A percentile compares a stretch with the other conserved stretches of the same genome.
These are phyloP conservation scores for Sporisorium graminicola DNA, from an alignment of 1,284 basidiomycete species.

Conservation along the genomic window DNA sequence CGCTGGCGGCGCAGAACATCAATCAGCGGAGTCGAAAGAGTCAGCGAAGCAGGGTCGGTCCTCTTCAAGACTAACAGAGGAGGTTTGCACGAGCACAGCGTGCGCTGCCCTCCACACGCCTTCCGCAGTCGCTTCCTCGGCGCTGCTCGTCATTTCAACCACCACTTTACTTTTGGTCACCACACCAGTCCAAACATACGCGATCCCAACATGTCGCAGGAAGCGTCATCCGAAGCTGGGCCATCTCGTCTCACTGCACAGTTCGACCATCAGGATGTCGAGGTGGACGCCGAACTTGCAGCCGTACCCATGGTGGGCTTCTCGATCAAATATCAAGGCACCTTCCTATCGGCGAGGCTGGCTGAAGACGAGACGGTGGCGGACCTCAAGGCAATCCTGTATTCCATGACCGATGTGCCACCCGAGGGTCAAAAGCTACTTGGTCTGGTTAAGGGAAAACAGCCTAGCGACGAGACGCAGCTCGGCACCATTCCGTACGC, in stretches of 20 bases:
- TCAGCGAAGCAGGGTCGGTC: too few relatives aligned
- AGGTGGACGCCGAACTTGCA: neutral
- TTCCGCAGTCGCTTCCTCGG: neutral
- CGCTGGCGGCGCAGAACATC: too few relatives aligned
- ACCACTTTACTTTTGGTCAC: neutral
- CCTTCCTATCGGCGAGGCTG: constrained; percentile 40
- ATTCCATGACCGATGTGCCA: constrained; percentile 82
- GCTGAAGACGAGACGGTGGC: constrained; percentile 55
- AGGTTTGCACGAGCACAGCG: too few relatives aligned
- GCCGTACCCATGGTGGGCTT: constrained; percentile 36
- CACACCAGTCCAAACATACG: neutral
- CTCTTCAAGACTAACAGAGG: neutral
- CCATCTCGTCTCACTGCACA: constrained; percentile 22
- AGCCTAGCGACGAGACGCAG: constrained; percentile 73
- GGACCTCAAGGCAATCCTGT: constrained; percentile 71
- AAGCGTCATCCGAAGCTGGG: constrained; percentile 21
- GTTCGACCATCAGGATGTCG: constrained; percentile 2
- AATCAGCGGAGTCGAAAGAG: neutral
- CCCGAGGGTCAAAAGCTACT: constrained; percentile 89
- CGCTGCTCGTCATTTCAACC: neutral
- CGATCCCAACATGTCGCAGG: neutral
- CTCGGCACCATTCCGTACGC: constrained; percentile 47
- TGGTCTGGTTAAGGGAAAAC: constrained; percentile 84
- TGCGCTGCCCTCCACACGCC: too few relatives aligned
- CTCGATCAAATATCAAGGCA: constrained; percentile 51